phyloP scores from a whole-genome alignment of 1,139 yeast species.

The Pichia sp. region DNA sequence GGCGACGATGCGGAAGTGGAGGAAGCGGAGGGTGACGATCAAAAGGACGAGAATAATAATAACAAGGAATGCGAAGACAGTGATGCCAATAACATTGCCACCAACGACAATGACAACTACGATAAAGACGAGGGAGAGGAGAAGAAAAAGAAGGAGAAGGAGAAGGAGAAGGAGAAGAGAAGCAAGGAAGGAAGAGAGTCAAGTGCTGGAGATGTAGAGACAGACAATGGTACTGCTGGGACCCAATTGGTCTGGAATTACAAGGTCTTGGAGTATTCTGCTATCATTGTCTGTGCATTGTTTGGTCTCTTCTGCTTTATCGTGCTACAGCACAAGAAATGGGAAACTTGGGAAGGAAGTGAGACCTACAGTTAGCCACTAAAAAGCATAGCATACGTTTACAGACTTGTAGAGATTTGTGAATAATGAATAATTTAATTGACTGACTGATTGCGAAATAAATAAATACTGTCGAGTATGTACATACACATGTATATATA shows the following conservation, averaged over 20 bases:
- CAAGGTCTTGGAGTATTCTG: constrained; percentile 5
- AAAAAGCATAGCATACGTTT: too few relatives aligned
- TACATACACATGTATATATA: too few relatives aligned
- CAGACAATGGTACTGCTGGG: not conserved
- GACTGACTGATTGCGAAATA: not conserved
- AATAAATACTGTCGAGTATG: not conserved
- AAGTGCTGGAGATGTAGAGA: not conserved
- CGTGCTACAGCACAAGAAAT: constrained; percentile 28
- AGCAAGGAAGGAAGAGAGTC: not conserved
- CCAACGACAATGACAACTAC: too few relatives aligned
- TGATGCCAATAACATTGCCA: not conserved
- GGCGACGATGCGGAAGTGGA: not conserved
- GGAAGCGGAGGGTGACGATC: not conserved
- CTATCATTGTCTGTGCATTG: constrained; percentile 19
- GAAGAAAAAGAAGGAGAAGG: not conserved
- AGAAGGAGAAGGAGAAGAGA: not conserved
- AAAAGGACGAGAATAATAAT: not conserved
- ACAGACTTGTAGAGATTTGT: not conserved
- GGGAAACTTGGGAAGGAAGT: constrained; percentile 20
- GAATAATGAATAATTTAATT: not conserved
- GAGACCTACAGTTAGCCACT: not conserved
- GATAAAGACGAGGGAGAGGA: not conserved
- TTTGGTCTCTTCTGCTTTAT: constrained; percentile 26
- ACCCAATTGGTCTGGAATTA: constrained; percentile 9
- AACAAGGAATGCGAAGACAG: not conserved